Percentiles rank a stretch among this genome's conserved stretches.
Evolutionary conservation across 1,284 basidiomycete genomes (phyloP).

Genomic region (Testicularia cyperi): DNA sequence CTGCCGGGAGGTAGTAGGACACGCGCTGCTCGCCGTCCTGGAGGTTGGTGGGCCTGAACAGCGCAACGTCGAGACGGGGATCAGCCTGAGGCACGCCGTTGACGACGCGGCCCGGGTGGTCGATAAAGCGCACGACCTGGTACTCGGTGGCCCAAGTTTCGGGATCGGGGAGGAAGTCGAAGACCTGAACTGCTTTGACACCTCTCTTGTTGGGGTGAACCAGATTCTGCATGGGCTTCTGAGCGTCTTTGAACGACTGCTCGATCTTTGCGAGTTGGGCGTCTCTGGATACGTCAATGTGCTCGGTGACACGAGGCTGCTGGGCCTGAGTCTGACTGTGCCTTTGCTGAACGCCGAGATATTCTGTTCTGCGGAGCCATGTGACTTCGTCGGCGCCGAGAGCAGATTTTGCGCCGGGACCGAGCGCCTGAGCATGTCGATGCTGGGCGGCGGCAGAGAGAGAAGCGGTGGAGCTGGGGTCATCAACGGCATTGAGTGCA

Average conservation of each 20-base stretch:
- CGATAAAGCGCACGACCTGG: conserved; percentile 56
- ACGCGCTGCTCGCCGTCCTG: conserved; percentile 50
- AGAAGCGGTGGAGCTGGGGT: conserved; percentile 15
- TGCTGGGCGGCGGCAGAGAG: conserved; percentile 33
- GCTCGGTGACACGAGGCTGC: conserved; percentile 28
- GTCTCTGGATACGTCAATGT: conserved; percentile 44
- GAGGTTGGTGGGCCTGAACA: conserved; percentile 49
- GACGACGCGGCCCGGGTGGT: conserved; percentile 45
- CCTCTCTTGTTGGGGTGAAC: conserved; percentile 51
- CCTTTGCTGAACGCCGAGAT: conserved; percentile 52
- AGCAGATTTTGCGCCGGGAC: conserved; percentile 29
- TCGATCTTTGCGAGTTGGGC: conserved; percentile 55
- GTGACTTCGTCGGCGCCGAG: conserved; percentile 50
- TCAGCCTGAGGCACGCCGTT: conserved; percentile 43
- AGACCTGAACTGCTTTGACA: conserved; percentile 50
- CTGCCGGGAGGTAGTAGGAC: conserved; percentile 50
- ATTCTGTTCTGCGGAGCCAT: conserved; percentile 58
- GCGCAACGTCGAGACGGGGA: conserved; percentile 43
- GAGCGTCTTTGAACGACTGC: conserved; percentile 46
- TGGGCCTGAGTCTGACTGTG: conserved; percentile 33
- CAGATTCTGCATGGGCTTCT: conserved; percentile 40
- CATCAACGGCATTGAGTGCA: conserved; percentile 22
- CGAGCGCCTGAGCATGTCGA: conserved; percentile 32
- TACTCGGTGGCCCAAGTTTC: conserved; percentile 58
- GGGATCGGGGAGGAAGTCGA: conserved; percentile 55